Evolutionary conservation across 768 basidiomycete species (phyloP).

Genomic region (Fistulinella prunicolor): DNA sequence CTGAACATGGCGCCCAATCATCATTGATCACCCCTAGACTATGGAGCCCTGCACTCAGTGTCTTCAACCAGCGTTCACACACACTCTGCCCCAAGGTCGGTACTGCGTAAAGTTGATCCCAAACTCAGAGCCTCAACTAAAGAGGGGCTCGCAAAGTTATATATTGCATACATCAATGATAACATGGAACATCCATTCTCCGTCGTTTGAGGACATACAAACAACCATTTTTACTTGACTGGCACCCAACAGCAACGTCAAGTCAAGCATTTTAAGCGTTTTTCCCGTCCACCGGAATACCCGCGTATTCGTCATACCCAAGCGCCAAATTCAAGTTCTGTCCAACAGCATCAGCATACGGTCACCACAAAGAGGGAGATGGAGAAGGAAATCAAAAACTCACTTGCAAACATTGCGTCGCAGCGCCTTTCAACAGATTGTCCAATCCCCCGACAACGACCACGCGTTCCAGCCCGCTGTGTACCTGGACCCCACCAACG

Average conservation of each 20-base stretch:
- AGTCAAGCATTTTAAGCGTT: constrained; percentile 1
- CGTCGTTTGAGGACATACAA: neutral
- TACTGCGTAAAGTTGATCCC: too few species aligned
- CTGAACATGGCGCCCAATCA: neutral
- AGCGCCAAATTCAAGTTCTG: constrained; percentile 90
- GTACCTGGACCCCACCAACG: constrained; percentile 92
- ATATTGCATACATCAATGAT: neutral
- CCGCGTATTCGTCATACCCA: constrained; percentile 81
- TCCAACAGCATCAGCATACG: neutral
- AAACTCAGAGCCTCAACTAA: too few species aligned
- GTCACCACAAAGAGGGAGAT: neutral
- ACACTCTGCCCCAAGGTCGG: too few species aligned
- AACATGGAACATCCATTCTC: neutral
- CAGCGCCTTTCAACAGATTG: constrained; percentile 96
- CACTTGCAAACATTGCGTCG: constrained; percentile 97
- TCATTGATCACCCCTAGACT: too few species aligned
- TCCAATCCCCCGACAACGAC: constrained; percentile 97
- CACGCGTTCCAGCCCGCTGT: constrained; percentile 82
- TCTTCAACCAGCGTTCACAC: too few species aligned
- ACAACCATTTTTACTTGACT: neutral
- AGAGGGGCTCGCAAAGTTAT: too few species aligned
- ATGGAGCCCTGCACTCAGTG: neutral
- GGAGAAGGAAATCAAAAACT: constrained; percentile 23
- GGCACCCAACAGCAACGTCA: neutral
- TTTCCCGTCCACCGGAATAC: constrained; percentile 50